Conservation (phyloP, 257 asterid species). For the Solanum appendiculatum region DNA sequence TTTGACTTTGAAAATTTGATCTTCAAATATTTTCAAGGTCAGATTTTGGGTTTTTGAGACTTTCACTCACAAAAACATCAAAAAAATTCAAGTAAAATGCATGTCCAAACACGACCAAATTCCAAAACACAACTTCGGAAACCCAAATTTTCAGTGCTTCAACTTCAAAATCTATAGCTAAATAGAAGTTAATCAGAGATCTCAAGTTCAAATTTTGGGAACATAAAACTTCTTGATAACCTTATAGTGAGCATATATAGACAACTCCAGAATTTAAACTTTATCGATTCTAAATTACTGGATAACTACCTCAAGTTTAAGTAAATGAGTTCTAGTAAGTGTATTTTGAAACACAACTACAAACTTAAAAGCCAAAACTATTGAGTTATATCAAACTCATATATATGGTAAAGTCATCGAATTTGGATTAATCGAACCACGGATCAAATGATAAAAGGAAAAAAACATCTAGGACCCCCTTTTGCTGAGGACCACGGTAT, state of each 20-base stretch:
- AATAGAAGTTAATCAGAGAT: neutral
- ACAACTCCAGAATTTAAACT: neutral
- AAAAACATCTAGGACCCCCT: neutral
- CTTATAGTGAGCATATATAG: neutral
- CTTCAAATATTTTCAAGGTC: neutral
- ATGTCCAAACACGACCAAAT: too few species aligned
- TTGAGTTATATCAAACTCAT: neutral
- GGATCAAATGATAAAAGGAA: neutral
- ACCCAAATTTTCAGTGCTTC: too few species aligned
- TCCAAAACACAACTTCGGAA: neutral
- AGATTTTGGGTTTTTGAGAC: neutral
- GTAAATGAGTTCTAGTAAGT: neutral
- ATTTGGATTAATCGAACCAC: neutral
- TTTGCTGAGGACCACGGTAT: neutral
- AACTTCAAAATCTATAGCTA: neutral
- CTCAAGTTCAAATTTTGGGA: neutral
- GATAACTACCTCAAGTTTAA: neutral
- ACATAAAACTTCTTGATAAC: neutral
- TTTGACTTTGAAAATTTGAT: neutral
- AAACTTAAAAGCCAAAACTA: neutral
- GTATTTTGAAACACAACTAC: neutral
- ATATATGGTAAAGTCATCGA: neutral
- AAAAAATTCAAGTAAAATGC: neutral
- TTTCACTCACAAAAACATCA: too few species aligned
- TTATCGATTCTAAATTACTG: neutral